A percentile compares a stretch with the other conserved stretches of the same genome.
phyloP scores from a whole-genome alignment of 768 basidiomycete species.

The Xerocomellus chrysenteron region DNA sequence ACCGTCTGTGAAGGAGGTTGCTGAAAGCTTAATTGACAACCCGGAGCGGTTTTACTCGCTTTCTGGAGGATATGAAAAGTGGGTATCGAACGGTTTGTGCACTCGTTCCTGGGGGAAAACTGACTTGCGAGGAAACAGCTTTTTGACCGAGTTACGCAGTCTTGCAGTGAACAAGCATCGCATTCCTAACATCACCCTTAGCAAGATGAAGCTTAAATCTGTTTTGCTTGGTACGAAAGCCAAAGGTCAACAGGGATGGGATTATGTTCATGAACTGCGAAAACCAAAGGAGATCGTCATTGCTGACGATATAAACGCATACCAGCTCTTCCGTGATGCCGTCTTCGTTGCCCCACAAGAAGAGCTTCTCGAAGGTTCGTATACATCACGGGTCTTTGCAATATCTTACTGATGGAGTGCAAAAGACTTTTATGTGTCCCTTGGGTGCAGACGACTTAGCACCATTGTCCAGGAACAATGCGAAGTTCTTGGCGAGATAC shows the following conservation, averaged over 20 bases:
- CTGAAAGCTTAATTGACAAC: neutral
- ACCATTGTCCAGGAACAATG: neutral
- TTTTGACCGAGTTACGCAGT: neutral
- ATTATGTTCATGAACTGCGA: neutral
- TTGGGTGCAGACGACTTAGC: neutral
- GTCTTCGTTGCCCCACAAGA: slow-evolving; percentile 2
- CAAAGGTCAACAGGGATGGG: neutral
- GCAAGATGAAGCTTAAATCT: neutral
- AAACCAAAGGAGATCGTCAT: neutral
- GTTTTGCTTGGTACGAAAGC: neutral
- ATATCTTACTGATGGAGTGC: neutral
- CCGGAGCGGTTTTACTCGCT: neutral
- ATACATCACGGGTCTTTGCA: neutral
- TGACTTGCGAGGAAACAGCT: neutral
- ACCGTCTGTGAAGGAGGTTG: neutral
- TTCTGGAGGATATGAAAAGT: neutral
- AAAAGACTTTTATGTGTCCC: neutral
- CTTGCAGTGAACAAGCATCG: neutral
- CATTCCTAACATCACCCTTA: neutral
- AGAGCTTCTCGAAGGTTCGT: neutral
- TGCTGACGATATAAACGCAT: neutral
- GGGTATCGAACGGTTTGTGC: neutral
- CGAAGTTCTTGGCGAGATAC: neutral
- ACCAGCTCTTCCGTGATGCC: neutral
- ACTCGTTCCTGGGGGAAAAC: neutral